Percentiles rank a stretch among this genome's conserved stretches.
phyloP scores from a whole-genome alignment of 2,329 filamentous ascomycete species.

The Penicillium griseofulvum region DNA sequence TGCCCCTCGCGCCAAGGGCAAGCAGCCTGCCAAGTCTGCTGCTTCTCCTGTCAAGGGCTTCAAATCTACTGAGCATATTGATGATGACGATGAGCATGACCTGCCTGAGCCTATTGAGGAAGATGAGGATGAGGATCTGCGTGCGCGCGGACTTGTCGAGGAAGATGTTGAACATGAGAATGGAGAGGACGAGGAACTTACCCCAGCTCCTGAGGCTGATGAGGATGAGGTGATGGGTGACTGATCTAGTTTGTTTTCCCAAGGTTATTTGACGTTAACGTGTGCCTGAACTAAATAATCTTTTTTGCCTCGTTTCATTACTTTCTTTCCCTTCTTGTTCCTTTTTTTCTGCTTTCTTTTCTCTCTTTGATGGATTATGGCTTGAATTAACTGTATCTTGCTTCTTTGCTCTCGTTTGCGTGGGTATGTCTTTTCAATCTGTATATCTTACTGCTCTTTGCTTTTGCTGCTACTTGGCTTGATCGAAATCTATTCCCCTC shows the following conservation, averaged over 20 bases:
- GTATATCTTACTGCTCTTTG: slow-evolving; percentile 5
- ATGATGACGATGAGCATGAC: slow-evolving; percentile 41
- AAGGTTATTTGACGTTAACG: slow-evolving; percentile 10
- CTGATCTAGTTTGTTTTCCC: slow-evolving; percentile 18
- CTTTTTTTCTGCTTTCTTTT: neutral
- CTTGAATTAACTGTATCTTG: slow-evolving; percentile 5
- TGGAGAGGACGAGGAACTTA: slow-evolving; percentile 27
- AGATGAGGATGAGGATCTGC: slow-evolving; percentile 45
- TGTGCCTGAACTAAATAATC: slow-evolving; percentile 6
- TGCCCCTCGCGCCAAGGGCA: slow-evolving; percentile 34
- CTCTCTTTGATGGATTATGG: slow-evolving; percentile 5
- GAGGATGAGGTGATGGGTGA: slow-evolving; percentile 47
- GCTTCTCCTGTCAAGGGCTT: slow-evolving; percentile 22
- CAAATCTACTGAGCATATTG: slow-evolving; percentile 44
- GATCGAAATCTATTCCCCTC: slow-evolving; percentile 11
- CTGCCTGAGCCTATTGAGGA: slow-evolving; percentile 33
- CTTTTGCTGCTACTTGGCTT: slow-evolving; percentile 1
- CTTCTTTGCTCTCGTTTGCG: slow-evolving; percentile 8
- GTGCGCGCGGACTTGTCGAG: slow-evolving; percentile 35
- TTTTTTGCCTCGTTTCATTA: neutral
- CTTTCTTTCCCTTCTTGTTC: slow-evolving; percentile 6
- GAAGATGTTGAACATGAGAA: slow-evolving; percentile 40
- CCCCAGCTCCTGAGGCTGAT: slow-evolving; percentile 30
- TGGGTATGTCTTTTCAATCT: slow-evolving; percentile 6
- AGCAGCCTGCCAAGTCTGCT: slow-evolving; percentile 24